Evolutionary conservation across 163 green algal species (phyloP).

Genomic region (Chlamydomonas reinhardtii): DNA sequence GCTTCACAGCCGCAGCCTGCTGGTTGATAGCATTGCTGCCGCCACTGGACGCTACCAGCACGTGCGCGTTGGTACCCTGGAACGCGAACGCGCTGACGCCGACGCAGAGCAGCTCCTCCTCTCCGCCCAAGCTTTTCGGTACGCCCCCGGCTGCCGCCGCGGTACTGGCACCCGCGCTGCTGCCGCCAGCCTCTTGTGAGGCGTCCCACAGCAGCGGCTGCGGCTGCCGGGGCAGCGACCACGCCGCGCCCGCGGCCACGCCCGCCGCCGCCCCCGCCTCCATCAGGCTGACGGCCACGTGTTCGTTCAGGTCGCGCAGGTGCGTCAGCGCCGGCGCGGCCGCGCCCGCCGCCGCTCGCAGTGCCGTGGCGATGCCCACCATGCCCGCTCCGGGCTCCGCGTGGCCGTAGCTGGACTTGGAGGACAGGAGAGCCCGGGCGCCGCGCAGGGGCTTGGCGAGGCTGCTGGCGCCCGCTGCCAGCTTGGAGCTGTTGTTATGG

Average conservation of each 20-base stretch:
- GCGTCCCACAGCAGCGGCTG: neutral
- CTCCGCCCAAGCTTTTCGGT: too few relatives aligned
- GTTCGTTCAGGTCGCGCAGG: slow-evolving; percentile 63
- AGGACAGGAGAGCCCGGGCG: slow-evolving; percentile 67
- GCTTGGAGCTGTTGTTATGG: neutral
- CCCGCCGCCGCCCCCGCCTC: neutral
- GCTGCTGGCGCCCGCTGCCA: too few relatives aligned
- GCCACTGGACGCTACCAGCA: slow-evolving; percentile 56
- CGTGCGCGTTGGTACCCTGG: slow-evolving; percentile 85
- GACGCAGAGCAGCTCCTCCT: neutral
- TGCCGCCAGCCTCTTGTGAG: neutral
- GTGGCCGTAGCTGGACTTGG: slow-evolving; percentile 82
- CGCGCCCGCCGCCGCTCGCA: slow-evolving; percentile 9
- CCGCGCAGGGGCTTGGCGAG: too few relatives aligned
- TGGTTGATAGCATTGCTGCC: neutral
- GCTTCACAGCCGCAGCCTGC: too few relatives aligned
- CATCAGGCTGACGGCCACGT: slow-evolving; percentile 47
- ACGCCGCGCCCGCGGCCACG: neutral
- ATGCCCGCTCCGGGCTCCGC: slow-evolving; percentile 74
- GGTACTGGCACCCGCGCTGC: neutral
- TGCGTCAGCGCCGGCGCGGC: slow-evolving; percentile 60
- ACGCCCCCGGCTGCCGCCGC: too few relatives aligned
- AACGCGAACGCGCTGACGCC: slow-evolving; percentile 89
- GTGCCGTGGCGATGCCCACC: slow-evolving; percentile 59
- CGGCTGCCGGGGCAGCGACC: slow-evolving; percentile 34